Conservation (phyloP, 2,329 filamentous ascomycete genomes). For the Colletotrichum kahawae region DNA sequence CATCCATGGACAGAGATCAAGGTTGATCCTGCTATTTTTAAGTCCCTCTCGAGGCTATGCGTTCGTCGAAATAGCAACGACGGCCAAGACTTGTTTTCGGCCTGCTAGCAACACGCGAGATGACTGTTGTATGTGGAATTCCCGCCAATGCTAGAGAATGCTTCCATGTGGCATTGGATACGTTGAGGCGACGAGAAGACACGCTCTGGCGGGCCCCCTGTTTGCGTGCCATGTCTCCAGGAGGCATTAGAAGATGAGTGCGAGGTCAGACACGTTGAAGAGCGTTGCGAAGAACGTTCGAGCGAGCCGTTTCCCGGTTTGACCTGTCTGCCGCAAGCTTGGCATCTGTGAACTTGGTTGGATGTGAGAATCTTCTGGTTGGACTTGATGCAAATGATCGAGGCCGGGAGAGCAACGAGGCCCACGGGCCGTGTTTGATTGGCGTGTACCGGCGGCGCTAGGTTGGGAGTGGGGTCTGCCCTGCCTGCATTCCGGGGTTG, state of each 20-base stretch:
- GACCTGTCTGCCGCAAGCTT: background rate
- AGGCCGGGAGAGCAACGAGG: background rate
- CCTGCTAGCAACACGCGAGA: background rate
- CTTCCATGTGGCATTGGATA: background rate
- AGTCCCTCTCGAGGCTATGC: background rate
- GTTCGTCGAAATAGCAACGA: background rate
- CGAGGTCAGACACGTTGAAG: background rate
- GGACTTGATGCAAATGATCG: background rate
- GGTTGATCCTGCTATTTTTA: slow-evolving; percentile 12
- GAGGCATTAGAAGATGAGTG: background rate
- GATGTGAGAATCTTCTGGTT: background rate
- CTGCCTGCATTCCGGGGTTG: background rate
- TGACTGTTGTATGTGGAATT: background rate
- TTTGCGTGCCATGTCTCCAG: background rate
- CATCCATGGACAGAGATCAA: background rate
- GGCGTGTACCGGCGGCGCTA: background rate
- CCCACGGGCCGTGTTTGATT: background rate
- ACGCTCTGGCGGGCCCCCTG: background rate
- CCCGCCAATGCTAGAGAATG: background rate
- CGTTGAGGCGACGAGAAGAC: background rate
- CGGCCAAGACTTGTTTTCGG: background rate
- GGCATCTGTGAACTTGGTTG: background rate
- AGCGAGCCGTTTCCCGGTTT: background rate
- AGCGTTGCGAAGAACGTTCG: background rate
- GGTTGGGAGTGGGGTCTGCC: background rate